A percentile compares a stretch with the other conserved stretches of the same genome.
phyloP scores from a whole-genome alignment of 2,329 filamentous ascomycete genomes.

The Aspergillus amoenus region DNA sequence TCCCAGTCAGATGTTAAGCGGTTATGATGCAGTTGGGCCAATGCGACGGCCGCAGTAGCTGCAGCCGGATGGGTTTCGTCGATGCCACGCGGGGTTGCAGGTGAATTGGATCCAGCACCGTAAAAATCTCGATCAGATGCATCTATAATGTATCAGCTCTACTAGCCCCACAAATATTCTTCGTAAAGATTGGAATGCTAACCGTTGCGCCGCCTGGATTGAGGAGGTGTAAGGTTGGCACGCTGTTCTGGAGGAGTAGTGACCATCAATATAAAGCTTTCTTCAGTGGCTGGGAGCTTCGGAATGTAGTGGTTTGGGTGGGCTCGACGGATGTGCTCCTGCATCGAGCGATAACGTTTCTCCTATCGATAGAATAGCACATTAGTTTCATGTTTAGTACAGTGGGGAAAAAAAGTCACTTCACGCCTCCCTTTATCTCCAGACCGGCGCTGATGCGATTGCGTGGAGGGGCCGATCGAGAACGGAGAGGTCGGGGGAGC shows the following conservation, averaged over 20 bases:
- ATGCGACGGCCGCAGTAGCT: constrained; percentile 77
- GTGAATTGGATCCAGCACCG: constrained; percentile 64
- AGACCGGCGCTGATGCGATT: neutral
- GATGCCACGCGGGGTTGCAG: constrained; percentile 66
- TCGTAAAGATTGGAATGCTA: constrained; percentile 26
- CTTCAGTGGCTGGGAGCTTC: constrained; percentile 95
- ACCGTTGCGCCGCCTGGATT: constrained; percentile 38
- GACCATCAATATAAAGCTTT: constrained; percentile 97
- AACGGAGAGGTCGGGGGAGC: constrained; percentile 5
- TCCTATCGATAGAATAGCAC: constrained; percentile 57
- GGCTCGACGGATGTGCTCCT: constrained; percentile 96
- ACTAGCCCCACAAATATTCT: constrained; percentile 6
- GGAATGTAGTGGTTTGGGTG: constrained; percentile 97
- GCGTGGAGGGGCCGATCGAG: constrained; percentile 14
- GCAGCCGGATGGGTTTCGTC: constrained; percentile 70
- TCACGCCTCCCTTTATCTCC: neutral
- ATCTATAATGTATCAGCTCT: constrained; percentile 39
- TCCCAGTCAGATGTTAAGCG: constrained; percentile 77
- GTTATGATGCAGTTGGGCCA: constrained; percentile 81
- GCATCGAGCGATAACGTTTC: constrained; percentile 97
- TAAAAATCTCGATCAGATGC: constrained; percentile 65
- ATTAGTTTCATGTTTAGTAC: constrained; percentile 7
- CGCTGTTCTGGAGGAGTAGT: constrained; percentile 79
- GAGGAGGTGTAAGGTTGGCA: constrained; percentile 52
- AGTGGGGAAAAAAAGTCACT: constrained; percentile 10